Conservation (phyloP, 768 basidiomycete species). For the Mycena venus region DNA sequence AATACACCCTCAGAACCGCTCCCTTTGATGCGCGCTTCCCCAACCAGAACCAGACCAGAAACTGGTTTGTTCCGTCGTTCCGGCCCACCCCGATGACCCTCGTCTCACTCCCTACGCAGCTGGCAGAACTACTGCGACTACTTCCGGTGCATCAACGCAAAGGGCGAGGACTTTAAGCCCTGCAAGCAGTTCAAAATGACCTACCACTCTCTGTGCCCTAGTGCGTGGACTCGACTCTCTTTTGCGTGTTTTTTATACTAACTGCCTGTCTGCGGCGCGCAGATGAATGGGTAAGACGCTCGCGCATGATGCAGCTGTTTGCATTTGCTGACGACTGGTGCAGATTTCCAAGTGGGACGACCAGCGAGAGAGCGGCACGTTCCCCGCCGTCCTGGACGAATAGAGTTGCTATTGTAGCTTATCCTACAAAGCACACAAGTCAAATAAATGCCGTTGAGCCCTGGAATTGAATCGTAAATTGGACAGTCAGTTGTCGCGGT, state of each 20-base stretch:
- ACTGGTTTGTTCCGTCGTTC: constrained; percentile 87
- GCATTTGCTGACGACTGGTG: constrained; percentile 24
- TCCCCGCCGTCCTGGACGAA: constrained; percentile 88
- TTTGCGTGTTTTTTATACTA: neutral
- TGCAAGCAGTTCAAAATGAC: constrained; percentile 99
- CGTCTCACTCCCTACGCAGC: constrained; percentile 50
- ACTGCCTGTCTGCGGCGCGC: constrained; percentile 31
- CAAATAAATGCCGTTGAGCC: constrained; percentile 1
- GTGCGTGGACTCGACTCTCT: constrained; percentile 66
- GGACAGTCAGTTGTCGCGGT: too few relatives aligned
- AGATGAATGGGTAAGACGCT: constrained; percentile 91
- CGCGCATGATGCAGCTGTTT: neutral
- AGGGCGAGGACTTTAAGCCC: constrained; percentile 98
- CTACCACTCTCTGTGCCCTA: constrained; percentile 97
- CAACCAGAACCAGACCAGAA: constrained; percentile 94
- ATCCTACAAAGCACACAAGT: neutral
- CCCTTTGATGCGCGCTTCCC: constrained; percentile 96
- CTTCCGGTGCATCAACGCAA: constrained; percentile 96
- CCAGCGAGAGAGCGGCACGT: constrained; percentile 92
- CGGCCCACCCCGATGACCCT: neutral
- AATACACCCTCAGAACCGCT: constrained; percentile 93
- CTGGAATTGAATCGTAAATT: neutral
- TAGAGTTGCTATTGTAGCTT: constrained; percentile 26
- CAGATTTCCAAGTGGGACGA: constrained; percentile 94
- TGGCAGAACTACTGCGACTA: constrained; percentile 99